Base-by-base conservation (phyloP, 345 rosid species). In the Brassica juncea region DNA sequence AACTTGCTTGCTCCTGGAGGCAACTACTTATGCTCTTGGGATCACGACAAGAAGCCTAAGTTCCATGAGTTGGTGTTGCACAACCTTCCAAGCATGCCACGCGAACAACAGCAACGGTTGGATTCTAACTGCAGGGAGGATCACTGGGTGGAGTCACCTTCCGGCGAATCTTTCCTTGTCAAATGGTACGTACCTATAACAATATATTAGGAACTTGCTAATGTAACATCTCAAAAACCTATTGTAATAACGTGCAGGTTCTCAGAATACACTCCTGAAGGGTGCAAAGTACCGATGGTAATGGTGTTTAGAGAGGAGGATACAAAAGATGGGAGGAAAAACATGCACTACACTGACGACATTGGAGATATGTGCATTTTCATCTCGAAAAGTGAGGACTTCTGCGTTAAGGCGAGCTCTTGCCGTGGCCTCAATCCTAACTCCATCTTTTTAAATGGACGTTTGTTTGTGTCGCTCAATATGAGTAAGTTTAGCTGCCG, bases 101-200 rank as follows among this genome's bases (percentile, higher is more conserved):
- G 7, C 0, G 23, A 9, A 1, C 2, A 9, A 2, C 4, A n/a
- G 55, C 6, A 39, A n/a, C 32, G 28, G 55, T 39, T 39, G 15
- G 55, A 39, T 25, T 58, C 62, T 1, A 2, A 1, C 23, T 23
- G 14, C 31, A 39, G 71, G 70, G 55, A 39, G 34, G 27, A 67
- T 39, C 32, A 67, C 47, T 21, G 19, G 31, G 71, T 67, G 31
- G 71, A 67, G 55, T 67, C 71, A 12, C 71, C 71, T 42, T 67
- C 71, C 0, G 55, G 57, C 19, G 55, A 67, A 67, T 5, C 19
- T 39, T 66, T 39, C 19, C 71, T 67, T 9, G 19, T 67, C 71
- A 67, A 11, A 67, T 67, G 57, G 71, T 39, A 35, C 12, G 71
- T 39, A 35, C 12, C 14, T 39, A 39, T 39, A 39, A 39, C 3